Base-by-base conservation (phyloP, 2,329 filamentous ascomycete genomes). In the Fulvia fulva region DNA sequence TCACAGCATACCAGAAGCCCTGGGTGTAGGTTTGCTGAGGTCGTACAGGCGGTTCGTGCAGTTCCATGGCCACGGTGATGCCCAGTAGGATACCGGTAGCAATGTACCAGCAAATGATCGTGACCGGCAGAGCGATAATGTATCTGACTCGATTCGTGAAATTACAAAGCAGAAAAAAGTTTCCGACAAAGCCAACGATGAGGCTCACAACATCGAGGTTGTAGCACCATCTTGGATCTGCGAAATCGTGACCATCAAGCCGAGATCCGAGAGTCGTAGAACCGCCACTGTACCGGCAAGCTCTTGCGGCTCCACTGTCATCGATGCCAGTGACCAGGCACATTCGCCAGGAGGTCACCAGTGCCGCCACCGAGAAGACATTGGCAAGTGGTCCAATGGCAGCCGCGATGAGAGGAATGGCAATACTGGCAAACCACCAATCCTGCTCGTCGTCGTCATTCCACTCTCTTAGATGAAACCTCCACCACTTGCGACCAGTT, bases 331-430 rank as follows among this genome's bases (percentile, higher is more conserved):
- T 47, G 2, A 80, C 74, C 5, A 83, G 74, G 51, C 78, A 77
- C 70, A 87, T 83, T 60, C 89, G 81, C 92, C 91, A 96, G 22
- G 84, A 84, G 26, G 85, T 86, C 1, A 90, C 89, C n/a, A 96
- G 80, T 7, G 91, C 90, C 61, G 89, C 91, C 58, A 96, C 91
- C 57, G 88, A 93, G 74, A 94, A 88, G 28, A 94, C 86, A 58
- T 92, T 96, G 2, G 92, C 92, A 9, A 96, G 83, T 0, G 92
- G 92, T 0, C 90, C 91, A 2, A 94, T 82, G 0, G 91, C 91
- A 32, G 90, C 91, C 1, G 91, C 90, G 11, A 94, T 81, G 70
- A 97, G 84, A 30, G 71, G 71, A 14, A 73, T 72, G 19, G 70
- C 71, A 3, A 70, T 73, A 19, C 67, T 68, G 4, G 71, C 71